Evolutionary conservation across 768 basidiomycete species (phyloP), one percentile per base, ranked within the genome.

Genomic region (Suillus hirtellus): DNA sequence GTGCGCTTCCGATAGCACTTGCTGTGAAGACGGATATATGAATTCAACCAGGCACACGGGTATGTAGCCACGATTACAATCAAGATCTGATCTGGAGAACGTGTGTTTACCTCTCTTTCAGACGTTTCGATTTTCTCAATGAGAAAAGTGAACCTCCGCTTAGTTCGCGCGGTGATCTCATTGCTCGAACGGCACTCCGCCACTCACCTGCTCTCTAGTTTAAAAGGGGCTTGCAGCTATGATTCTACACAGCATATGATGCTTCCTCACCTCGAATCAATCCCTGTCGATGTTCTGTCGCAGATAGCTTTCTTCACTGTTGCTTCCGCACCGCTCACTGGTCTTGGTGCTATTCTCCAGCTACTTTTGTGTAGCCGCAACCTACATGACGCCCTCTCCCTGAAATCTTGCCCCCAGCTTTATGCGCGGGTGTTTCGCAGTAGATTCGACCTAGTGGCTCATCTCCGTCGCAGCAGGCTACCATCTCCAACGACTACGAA

Each of bases 211-310:
- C 63, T 69, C 60, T 43, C 53, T 42, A 68, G 59, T 58, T 53
- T 44, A 66, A 64, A 47, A 59, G 54, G 68, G 68, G 72, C 71
- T 74, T 74, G 73, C 70, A 64, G 64, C 44, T 43, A 24, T 64
- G 31, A 58, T 63, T 61, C 58, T 58, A 68, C 61, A 65, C 68
- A 69, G 64, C 61, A 67, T 66, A 64, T 60, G 67, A 86, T 84
- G 84, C 38, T 75, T 66, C 80, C 82, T 63, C 71, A 69, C 59
- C 73, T 89, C 56, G 81, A 85, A 60, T 71, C 67, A 2, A 69
- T 88, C 43, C 86, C 88, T 24, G 73, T 74, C 67, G 86, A 89
- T 67, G 72, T 90, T 65, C 80, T 89, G 19, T 82, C 82, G 50
- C 75, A 83, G 65, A 80, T 89, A 40, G 85, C 85, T 14, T 76